Base-by-base conservation (phyloP, 164 flowering plant genomes). In the Annona cherimola region DNA sequence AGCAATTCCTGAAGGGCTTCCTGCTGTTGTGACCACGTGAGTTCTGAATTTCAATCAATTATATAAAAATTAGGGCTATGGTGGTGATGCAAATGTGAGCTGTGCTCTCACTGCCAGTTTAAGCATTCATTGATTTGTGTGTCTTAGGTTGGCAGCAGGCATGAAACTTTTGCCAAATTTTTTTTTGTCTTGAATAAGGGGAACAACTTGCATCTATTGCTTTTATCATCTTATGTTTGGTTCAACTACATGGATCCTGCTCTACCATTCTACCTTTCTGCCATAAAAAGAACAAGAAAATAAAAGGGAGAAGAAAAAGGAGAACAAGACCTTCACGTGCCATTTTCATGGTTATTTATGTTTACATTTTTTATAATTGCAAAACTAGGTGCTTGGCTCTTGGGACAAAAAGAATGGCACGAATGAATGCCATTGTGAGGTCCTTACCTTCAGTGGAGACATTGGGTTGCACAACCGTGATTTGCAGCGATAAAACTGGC, bases 1-100 rank as follows among this genome's bases (percentile, higher is more conserved):
- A 74, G 99, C 99, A 70, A 95, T 95, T 73, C 99, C 99, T 45
- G 99, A 95, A 85, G 99, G 99, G 76, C 99, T 95, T 79, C 99
- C 99, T 60, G 99, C 99, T 79, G 99, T 95, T 83, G 99, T 95
- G 64, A 95, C 99, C 69, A 95, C 98, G 99, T 95, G 73, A 83
- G 97, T 86, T 60, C 50, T 63, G 40, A 57, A 14, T 54, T 46
- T 64, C 40, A 26, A 54, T 54, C 46, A 46, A 3, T 14, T 69
- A 41, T 45, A 43, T 61, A 2, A 63, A 20, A 18, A 12, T 57
- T 41, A 9, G 57, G 14, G 57, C 14, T 50, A 50, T 50, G 57
- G 14, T 50, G 57, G 9, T 8, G 50, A 50, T 50, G 57, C 9
- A 5, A 16, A 50, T 50, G 57, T 9, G 2, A 50, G 57, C 3